These are phyloP conservation scores for Globisporangium paroecandrum DNA, from an alignment of 352 stramenopile species.

Conservation along the genomic window DNA sequence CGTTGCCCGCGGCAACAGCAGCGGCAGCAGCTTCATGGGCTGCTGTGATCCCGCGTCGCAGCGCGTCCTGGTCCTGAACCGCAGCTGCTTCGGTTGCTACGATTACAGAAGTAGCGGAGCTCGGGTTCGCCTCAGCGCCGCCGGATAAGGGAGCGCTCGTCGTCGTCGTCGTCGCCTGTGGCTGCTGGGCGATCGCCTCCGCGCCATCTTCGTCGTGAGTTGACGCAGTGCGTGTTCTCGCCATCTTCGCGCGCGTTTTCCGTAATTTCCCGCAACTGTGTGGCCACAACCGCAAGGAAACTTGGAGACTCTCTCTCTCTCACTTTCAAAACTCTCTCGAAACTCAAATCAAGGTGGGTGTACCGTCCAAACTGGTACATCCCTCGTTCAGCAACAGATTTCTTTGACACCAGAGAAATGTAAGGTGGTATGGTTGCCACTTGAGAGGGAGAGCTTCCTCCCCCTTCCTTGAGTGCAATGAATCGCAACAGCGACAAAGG, in stretches of 20 bases:
- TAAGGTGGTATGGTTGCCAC: neutral
- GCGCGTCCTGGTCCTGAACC: slow-evolving; percentile 1
- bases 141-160: neutral
- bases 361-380: neutral
- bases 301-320: neutral
- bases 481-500: slow-evolving; percentile 1
- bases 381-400: neutral
- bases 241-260: slow-evolving; percentile 14
- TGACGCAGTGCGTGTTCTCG: slow-evolving; percentile 2
- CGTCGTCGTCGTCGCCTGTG: neutral
- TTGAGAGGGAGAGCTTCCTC: slow-evolving; percentile 4
- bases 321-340: neutral
- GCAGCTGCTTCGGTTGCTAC: neutral
- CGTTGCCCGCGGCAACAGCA: slow-evolving; percentile 10
- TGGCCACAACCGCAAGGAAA: slow-evolving; percentile 18
- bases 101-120: neutral
- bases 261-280: slow-evolving; percentile 15
- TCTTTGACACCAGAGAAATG: neutral
- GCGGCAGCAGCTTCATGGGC: slow-evolving; percentile 12
- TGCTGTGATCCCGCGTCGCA: slow-evolving; percentile 8
- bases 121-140: neutral
- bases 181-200: neutral
- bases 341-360: neutral
- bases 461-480: neutral
- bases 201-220: slow-evolving; percentile 4